These are phyloP conservation scores for Rhododendron williamsianum DNA, from an alignment of 148 eudicot genomes.

Conservation along the genomic window DNA sequence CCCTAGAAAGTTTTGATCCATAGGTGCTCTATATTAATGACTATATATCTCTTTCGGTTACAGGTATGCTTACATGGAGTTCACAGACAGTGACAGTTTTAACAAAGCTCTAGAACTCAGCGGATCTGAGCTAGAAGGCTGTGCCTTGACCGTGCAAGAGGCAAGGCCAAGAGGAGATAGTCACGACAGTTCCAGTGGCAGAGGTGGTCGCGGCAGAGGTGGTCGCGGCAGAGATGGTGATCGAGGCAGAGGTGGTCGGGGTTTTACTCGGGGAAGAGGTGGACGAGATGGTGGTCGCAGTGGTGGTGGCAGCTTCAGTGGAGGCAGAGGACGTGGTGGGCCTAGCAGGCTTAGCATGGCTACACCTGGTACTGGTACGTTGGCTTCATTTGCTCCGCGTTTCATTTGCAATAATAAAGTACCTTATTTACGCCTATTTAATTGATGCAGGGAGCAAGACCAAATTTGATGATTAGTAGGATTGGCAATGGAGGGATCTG, in stretches of 20 bases:
- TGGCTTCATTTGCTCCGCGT: neutral
- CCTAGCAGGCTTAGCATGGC: constrained; percentile 24
- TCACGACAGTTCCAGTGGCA: constrained; percentile 19
- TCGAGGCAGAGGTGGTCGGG: constrained; percentile 22
- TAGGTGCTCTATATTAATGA: neutral
- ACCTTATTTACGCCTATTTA: neutral
- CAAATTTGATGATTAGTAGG: constrained; percentile 18
- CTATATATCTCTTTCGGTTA: neutral
- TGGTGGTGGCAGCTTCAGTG: constrained; percentile 18
- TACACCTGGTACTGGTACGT: constrained; percentile 25
- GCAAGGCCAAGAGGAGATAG: constrained; percentile 56
- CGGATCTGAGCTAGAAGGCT: constrained; percentile 46
- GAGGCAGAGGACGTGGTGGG: constrained; percentile 30
- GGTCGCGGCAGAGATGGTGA: constrained; percentile 26
- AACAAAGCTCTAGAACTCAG: constrained; percentile 51
- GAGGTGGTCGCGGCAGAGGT: constrained; percentile 30
- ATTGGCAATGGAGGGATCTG: neutral
- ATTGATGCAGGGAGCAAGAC: constrained; percentile 26
- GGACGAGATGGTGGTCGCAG: constrained; percentile 29
- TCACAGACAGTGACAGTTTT: constrained; percentile 29
- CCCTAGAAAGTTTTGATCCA: neutral
- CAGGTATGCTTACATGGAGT: constrained; percentile 70
- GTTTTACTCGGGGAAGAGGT: constrained; percentile 16
- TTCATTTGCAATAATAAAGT: neutral
- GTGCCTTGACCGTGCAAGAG: constrained; percentile 40